Conservation (phyloP, 2,329 filamentous ascomycete genomes). For the Tolypocladium tropicale region DNA sequence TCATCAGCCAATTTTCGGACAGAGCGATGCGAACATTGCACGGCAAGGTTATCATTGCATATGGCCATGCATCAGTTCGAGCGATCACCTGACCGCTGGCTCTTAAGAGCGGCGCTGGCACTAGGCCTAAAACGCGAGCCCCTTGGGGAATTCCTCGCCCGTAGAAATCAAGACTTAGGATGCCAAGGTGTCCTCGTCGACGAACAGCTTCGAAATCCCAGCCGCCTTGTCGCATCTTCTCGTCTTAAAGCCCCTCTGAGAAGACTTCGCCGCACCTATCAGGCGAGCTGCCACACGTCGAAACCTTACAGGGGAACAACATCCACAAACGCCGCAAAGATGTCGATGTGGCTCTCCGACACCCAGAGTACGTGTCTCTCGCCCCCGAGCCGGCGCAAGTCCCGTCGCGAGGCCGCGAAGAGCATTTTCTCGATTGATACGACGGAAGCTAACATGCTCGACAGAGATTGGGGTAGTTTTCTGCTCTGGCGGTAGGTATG, state of each 20-base stretch:
- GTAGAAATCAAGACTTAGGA: slow-evolving; percentile 1
- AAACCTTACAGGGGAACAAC: background rate
- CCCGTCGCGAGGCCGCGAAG: background rate
- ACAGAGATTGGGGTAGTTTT: slow-evolving; percentile 94
- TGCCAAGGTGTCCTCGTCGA: slow-evolving; percentile 7
- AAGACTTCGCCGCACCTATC: background rate
- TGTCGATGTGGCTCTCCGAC: slow-evolving; percentile 93
- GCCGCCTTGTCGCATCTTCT: background rate
- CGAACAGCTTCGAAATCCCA: background rate
- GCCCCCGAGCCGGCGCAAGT: background rate
- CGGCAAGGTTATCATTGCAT: no score
- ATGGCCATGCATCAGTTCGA: background rate
- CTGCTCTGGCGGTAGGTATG: slow-evolving; percentile 83
- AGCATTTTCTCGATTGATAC: background rate
- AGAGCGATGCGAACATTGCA: background rate
- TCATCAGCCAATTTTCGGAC: background rate
- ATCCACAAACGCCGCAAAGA: slow-evolving; percentile 9
- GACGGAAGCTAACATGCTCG: slow-evolving; percentile 18
- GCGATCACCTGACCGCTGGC: background rate
- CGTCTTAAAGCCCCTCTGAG: background rate
- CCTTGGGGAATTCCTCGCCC: background rate
- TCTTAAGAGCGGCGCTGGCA: slow-evolving; percentile 1
- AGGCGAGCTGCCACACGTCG: background rate
- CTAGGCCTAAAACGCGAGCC: slow-evolving; percentile 3
- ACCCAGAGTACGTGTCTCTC: slow-evolving; percentile 65